phyloP scores from a whole-genome alignment of 495 filamentous ascomycete species.

The Baudoinia panamericana region DNA sequence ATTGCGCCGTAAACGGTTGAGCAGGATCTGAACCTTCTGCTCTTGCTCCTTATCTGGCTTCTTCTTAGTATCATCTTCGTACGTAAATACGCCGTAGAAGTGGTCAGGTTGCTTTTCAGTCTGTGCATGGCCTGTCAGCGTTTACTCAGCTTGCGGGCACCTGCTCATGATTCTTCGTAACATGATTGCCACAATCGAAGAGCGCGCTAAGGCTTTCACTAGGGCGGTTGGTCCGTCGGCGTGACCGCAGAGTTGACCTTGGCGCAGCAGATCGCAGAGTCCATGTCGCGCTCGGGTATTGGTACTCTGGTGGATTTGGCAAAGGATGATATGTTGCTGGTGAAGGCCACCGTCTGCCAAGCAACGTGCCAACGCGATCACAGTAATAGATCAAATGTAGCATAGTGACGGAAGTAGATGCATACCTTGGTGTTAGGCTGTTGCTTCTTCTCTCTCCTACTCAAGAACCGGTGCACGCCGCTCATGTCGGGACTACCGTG shows the following conservation, averaged over 20 bases:
- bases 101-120: conserved; percentile 14
- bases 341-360: no score
- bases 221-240: no score
- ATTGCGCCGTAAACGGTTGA: conserved; percentile 36
- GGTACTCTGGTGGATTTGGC: no score
- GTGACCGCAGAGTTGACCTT: conserved; percentile 16
- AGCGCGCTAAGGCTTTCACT: no score
- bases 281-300: background rate
- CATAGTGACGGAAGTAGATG: conserved; percentile 2
- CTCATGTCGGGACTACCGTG: conserved; percentile 33
- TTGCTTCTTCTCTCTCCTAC: conserved; percentile 55
- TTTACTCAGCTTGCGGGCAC: background rate
- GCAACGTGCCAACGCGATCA: no score
- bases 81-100: conserved; percentile 38
- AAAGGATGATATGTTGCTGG: no score
- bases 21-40: conserved; percentile 43
- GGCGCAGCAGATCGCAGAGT: no score
- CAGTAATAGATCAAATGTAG: conserved; percentile 6
- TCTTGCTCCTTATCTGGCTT: conserved; percentile 42
- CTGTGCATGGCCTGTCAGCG: conserved; percentile 9
- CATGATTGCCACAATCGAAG: no score
- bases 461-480: conserved; percentile 57
- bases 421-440: conserved; percentile 19
- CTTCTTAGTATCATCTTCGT: conserved; percentile 35
- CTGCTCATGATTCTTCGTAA: no score